A percentile compares a stretch with the other conserved stretches of the same genome.
Conservation (phyloP, 2,329 filamentous ascomycete species). For the Sphaerulina vaccinii region DNA sequence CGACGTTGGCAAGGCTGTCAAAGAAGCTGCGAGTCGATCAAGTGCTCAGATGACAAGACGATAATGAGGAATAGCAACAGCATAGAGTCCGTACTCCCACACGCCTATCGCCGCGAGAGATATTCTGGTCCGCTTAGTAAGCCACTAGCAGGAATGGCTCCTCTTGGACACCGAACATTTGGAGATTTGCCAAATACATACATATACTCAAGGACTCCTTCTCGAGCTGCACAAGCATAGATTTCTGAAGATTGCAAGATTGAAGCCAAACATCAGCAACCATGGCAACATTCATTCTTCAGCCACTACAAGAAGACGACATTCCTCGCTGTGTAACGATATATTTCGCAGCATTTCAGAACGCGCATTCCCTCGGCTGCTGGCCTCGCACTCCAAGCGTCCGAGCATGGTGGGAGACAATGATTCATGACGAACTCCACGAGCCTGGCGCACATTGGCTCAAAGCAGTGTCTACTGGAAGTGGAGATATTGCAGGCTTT, state of each 20-base stretch:
- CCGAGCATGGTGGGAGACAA: slow-evolving; percentile 29
- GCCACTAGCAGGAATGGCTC: background rate
- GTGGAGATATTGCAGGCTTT: slow-evolving; percentile 25
- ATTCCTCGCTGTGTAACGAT: slow-evolving; percentile 25
- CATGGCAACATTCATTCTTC: slow-evolving; percentile 20
- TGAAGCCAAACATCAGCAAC: too few species aligned
- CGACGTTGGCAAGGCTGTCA: slow-evolving; percentile 5
- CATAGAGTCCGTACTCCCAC: background rate
- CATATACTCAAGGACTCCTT: background rate
- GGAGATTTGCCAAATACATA: background rate
- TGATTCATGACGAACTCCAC: slow-evolving; percentile 26
- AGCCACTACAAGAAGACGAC: slow-evolving; percentile 24
- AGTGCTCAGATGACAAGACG: background rate
- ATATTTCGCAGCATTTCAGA: slow-evolving; percentile 34
- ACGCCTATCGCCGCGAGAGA: background rate
- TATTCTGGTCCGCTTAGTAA: background rate
- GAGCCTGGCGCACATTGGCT: slow-evolving; percentile 29
- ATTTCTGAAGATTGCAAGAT: too few species aligned
- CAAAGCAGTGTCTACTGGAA: slow-evolving; percentile 25
- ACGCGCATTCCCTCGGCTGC: slow-evolving; percentile 31
- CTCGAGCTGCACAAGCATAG: background rate
- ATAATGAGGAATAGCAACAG: background rate
- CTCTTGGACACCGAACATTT: background rate
- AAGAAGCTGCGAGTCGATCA: background rate
- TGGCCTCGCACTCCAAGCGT: slow-evolving; percentile 30